Conservation (phyloP, 441 rosid species). For the Iberis amara region DNA sequence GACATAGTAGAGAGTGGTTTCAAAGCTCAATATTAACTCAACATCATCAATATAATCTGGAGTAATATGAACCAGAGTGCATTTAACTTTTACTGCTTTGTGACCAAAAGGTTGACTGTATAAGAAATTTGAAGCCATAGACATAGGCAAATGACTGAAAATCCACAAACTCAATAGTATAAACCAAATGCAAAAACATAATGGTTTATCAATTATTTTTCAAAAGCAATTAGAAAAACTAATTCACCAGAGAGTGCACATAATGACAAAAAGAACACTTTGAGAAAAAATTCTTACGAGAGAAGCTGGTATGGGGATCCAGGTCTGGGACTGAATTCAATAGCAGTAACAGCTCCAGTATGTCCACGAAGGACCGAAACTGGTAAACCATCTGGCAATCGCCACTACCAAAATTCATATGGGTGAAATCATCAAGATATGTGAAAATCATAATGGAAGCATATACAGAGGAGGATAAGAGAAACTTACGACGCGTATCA, state of each 20-base stretch:
- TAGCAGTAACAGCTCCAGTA: conserved; percentile 93
- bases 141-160: conserved; percentile 6
- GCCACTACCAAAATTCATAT: conserved; percentile 69
- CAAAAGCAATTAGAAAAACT: not conserved
- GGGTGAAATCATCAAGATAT: conserved; percentile 23
- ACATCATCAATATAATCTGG: conserved; percentile 11
- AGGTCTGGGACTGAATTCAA: conserved; percentile 90
- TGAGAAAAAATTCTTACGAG: conserved; percentile 62
- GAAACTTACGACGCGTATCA: conserved; percentile 84
- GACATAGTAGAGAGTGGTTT: conserved; percentile 6
- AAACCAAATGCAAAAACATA: not conserved
- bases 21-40: conserved; percentile 12
- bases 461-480: conserved; percentile 17
- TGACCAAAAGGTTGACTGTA: conserved; percentile 3
- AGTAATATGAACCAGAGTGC: conserved; percentile 3
- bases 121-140: conserved; percentile 4
- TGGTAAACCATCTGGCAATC: conserved; percentile 95
- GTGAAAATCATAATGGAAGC: conserved; percentile 18
- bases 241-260: conserved; percentile 1
- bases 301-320: conserved; percentile 82
- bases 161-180: conserved; percentile 2
- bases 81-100: conserved; percentile 12
- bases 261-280: conserved; percentile 18
- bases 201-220: not conserved
- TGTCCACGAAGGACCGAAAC: conserved; percentile 93